phyloP scores from a whole-genome alignment of 192 early-diverging fungal genomes.

The Backusella psychrophila region DNA sequence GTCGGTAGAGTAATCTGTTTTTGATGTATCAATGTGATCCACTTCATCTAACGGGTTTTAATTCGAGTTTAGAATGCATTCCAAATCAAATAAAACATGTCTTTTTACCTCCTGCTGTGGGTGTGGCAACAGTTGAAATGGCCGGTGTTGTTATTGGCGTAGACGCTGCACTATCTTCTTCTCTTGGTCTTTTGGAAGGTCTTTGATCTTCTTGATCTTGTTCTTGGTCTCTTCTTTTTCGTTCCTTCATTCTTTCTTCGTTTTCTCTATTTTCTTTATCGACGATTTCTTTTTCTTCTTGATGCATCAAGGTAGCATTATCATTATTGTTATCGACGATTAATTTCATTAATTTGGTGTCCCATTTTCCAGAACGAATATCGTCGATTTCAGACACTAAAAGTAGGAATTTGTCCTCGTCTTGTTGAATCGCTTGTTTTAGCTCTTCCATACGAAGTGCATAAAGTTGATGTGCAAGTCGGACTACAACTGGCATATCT shows the following conservation, averaged over 20 bases:
- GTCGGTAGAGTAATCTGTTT: slow-evolving; percentile 2
- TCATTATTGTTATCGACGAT: neutral
- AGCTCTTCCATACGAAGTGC: slow-evolving; percentile 56
- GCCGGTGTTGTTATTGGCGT: neutral
- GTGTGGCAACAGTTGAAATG: neutral
- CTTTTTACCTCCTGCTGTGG: slow-evolving; percentile 8
- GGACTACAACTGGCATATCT: slow-evolving; percentile 54
- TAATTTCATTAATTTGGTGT: neutral
- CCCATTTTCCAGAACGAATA: slow-evolving; percentile 62
- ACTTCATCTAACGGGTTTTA: neutral
- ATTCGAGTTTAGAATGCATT: neutral
- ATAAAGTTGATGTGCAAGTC: slow-evolving; percentile 60
- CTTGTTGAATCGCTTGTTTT: slow-evolving; percentile 45
- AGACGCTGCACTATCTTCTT: neutral
- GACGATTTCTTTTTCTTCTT: neutral
- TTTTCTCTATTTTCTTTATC: neutral
- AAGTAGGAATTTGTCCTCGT: slow-evolving; percentile 52
- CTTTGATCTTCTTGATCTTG: neutral
- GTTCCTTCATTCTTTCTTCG: neutral
- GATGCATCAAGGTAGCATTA: neutral
- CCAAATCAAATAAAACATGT: neutral
- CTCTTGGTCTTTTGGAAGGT: neutral
- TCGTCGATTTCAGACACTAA: slow-evolving; percentile 61
- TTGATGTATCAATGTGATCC: neutral
- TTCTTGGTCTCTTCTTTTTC: neutral